Evolutionary conservation across 495 filamentous ascomycete genomes (phyloP).

Genomic region (Letharia columbiana): DNA sequence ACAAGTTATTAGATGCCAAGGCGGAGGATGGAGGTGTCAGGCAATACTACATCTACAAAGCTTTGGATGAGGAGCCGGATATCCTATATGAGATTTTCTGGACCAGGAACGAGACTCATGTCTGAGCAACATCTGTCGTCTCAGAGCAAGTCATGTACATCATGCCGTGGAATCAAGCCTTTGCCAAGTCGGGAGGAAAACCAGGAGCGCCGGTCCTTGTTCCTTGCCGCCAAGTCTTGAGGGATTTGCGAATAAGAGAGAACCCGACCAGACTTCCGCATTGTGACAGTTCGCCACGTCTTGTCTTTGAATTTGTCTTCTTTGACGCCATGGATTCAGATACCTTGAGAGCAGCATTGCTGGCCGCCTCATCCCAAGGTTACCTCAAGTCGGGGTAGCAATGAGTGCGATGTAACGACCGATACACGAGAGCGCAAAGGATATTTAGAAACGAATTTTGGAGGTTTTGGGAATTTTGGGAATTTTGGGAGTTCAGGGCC

Average conservation of each 20-base stretch:
- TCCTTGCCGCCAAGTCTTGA: neutral
- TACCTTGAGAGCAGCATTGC: neutral
- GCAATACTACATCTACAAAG: conserved; percentile 2
- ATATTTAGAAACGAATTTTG: no score
- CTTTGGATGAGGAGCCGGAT: conserved; percentile 2
- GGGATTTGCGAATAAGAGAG: neutral
- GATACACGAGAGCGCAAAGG: no score
- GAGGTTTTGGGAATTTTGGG: no score
- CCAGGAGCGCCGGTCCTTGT: neutral
- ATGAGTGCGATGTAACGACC: neutral
- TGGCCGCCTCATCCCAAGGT: neutral
- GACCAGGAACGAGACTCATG: neutral
- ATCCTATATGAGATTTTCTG: neutral
- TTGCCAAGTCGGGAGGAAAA: neutral
- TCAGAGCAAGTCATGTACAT: neutral
- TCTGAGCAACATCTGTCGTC: neutral
- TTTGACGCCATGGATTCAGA: neutral
- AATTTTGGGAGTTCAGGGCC: no score
- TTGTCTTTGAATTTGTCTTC: neutral
- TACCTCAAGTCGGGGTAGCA: neutral
- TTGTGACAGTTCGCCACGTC: neutral
- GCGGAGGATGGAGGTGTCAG: conserved; percentile 7
- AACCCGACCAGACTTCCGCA: neutral
- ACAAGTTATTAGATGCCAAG: conserved; percentile 15
- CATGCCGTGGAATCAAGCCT: neutral